A percentile compares a stretch with the other conserved stretches of the same genome.
These are phyloP conservation scores for Salvia sclarea DNA, from an alignment of 305 asterid genomes.

Conservation along the genomic window DNA sequence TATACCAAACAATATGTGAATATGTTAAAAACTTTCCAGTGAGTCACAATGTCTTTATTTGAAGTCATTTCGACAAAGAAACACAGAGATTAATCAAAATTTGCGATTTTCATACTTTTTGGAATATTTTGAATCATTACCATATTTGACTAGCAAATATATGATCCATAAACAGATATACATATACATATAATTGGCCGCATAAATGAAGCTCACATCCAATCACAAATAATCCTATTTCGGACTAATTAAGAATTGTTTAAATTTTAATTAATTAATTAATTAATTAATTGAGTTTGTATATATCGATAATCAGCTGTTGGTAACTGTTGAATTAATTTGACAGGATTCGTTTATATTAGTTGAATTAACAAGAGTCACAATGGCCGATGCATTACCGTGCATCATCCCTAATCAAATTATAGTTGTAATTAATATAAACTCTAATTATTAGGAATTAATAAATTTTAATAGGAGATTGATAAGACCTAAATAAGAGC, in stretches of 20 bases:
- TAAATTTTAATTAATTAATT: not conserved
- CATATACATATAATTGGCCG: not conserved
- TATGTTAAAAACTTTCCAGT: not conserved
- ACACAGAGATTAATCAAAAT: constrained; percentile 10
- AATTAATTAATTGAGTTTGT: not conserved
- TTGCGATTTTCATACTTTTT: constrained; percentile 1
- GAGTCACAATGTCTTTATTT: constrained; percentile 11
- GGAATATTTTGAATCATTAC: constrained; percentile 30
- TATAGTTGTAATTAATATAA: too few species aligned
- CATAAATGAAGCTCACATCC: constrained; percentile 1
- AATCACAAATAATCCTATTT: constrained; percentile 9
- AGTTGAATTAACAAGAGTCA: too few species aligned
- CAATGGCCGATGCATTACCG: too few species aligned
- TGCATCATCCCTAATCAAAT: too few species aligned
- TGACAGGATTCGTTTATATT: not conserved
- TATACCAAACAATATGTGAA: constrained; percentile 14
- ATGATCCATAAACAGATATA: not conserved
- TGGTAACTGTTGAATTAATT: not conserved
- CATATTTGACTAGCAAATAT: not conserved
- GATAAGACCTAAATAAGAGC: too few species aligned
- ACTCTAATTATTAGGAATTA: too few species aligned
- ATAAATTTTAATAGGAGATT: too few species aligned
- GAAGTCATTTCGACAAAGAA: constrained; percentile 29
- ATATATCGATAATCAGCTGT: too few species aligned
- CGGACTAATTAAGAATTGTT: not conserved